Conservation (phyloP, 306 rosid species). For the Erythrophleum fordii region DNA sequence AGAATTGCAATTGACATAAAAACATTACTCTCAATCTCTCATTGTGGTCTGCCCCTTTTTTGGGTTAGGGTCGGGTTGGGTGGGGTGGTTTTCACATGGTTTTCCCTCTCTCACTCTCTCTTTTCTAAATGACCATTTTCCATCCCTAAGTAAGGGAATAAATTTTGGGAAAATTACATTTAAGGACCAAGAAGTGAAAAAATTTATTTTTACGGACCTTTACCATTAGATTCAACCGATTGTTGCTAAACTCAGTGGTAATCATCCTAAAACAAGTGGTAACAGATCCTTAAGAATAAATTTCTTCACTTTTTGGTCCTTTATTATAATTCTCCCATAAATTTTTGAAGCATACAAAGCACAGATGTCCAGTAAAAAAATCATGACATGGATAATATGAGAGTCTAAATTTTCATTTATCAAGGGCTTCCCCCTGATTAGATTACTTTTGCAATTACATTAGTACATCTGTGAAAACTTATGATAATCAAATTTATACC, state of each 20-base stretch:
- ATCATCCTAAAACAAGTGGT: no score
- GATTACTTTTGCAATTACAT: not conserved
- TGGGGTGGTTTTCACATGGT: no score
- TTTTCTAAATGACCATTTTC: constrained; percentile 13
- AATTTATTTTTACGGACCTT: no score
- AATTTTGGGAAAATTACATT: no score
- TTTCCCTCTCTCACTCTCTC: not conserved
- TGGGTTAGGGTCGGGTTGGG: not conserved
- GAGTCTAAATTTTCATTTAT: not conserved
- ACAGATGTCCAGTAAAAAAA: not conserved
- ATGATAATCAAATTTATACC: not conserved
- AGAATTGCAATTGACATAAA: constrained; percentile 25
- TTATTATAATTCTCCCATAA: no score
- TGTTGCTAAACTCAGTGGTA: no score
- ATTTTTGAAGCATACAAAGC: not conserved
- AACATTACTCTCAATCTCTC: not conserved
- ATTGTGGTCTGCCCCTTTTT: not conserved
- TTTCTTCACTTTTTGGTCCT: no score
- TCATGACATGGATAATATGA: not conserved
- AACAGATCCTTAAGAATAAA: no score
- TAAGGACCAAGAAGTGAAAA: no score
- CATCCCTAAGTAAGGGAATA: not conserved
- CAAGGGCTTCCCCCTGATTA: not conserved
- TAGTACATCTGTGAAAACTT: not conserved
- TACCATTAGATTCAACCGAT: no score